Conservation (phyloP, 768 basidiomycete species). For the Lactifluus volemus region DNA sequence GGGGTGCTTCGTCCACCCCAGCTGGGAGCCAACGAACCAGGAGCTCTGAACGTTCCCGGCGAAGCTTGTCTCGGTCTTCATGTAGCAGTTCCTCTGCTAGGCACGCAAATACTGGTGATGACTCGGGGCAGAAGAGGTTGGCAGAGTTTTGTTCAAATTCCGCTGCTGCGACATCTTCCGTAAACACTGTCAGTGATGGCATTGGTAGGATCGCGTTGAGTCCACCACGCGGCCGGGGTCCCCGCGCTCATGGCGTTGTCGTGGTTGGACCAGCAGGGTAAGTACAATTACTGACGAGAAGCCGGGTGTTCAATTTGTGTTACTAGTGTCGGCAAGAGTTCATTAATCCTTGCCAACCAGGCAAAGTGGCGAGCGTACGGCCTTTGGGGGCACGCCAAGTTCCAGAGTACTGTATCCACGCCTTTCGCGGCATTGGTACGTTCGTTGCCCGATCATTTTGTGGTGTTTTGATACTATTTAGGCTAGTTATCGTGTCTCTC, state of each 20-base stretch:
- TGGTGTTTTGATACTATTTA: conserved; percentile 2
- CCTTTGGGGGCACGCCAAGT: conserved; percentile 72
- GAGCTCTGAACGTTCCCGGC: conserved; percentile 19
- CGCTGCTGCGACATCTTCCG: conserved; percentile 15
- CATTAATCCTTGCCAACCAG: conserved; percentile 59
- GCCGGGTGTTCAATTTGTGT: background rate
- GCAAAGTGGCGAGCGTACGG: conserved; percentile 66
- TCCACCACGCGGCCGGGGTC: conserved; percentile 31
- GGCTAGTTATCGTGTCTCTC: conserved; percentile 56
- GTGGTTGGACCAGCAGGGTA: conserved; percentile 60
- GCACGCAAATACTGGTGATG: background rate
- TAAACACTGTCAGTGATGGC: conserved; percentile 31
- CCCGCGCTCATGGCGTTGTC: conserved; percentile 51
- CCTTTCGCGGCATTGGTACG: conserved; percentile 60
- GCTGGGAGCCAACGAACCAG: conserved; percentile 26
- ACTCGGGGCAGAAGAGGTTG: background rate
- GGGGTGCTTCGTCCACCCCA: conserved; percentile 32
- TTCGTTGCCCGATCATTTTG: background rate
- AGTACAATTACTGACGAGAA: conserved; percentile 16
- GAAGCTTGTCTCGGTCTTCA: conserved; percentile 35
- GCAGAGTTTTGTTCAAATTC: background rate
- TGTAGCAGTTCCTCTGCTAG: conserved; percentile 27
- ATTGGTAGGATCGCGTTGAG: conserved; percentile 39
- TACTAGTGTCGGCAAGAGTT: conserved; percentile 65
- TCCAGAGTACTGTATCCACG: conserved; percentile 53